Conservation (phyloP, 1,284 basidiomycete genomes). For the Mycena sp. region DNA sequence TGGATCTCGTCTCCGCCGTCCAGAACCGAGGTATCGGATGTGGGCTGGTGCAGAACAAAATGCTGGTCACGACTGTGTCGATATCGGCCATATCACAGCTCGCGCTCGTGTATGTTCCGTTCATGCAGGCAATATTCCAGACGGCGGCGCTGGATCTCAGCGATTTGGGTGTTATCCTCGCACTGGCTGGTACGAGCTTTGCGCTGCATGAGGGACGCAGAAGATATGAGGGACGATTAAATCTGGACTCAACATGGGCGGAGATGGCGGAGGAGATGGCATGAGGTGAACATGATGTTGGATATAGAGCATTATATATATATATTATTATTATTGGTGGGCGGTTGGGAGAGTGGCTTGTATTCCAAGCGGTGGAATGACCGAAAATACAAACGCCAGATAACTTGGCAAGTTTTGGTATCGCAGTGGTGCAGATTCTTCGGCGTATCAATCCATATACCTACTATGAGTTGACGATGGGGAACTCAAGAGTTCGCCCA, state of each 20-base stretch:
- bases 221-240: constrained; percentile 66
- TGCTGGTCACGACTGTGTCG: constrained; percentile 90
- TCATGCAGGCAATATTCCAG: constrained; percentile 94
- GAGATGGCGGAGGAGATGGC: constrained; percentile 29
- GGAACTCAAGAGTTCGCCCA: too few relatives aligned
- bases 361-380: too few relatives aligned
- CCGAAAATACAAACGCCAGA: too few relatives aligned
- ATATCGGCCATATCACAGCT: constrained; percentile 88
- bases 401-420: too few relatives aligned
- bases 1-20: constrained; percentile 94
- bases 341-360: neutral
- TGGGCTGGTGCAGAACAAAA: constrained; percentile 82
- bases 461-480: too few relatives aligned
- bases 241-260: constrained; percentile 32
- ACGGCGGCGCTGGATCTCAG: constrained; percentile 79
- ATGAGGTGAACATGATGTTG: too few relatives aligned
- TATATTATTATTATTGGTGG: constrained; percentile 4
- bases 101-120: constrained; percentile 88
- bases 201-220: constrained; percentile 84
- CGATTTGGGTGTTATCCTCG: constrained; percentile 80
- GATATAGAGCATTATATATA: neutral
- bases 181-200: constrained; percentile 78
- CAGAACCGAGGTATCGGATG: constrained; percentile 94
- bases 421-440: too few relatives aligned
- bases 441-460: too few relatives aligned